Evolutionary conservation across 805 yeast genomes (phyloP).

Genomic region (Saccharomycopsis sp.): DNA sequence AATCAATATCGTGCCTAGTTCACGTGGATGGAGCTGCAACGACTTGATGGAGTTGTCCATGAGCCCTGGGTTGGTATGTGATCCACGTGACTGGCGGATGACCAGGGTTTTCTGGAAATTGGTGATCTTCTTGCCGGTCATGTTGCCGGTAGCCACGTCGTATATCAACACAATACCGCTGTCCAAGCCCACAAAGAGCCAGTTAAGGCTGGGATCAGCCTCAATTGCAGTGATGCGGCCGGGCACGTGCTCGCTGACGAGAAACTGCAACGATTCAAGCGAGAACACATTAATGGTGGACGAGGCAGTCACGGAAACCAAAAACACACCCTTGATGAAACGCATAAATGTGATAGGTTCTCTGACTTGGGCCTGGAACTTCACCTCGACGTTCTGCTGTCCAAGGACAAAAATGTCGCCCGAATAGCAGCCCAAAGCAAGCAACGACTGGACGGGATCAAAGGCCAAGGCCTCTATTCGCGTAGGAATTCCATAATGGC

Average conservation of each 20-base stretch:
- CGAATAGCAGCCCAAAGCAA: conserved; percentile 70
- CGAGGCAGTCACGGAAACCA: conserved; percentile 62
- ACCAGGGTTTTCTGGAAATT: conserved; percentile 59
- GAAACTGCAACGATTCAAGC: conserved; percentile 50
- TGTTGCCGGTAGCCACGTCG: conserved; percentile 72
- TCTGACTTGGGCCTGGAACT: conserved; percentile 46
- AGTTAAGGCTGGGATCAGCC: conserved; percentile 83
- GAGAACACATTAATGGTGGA: conserved; percentile 66
- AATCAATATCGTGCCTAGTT: conserved; percentile 69
- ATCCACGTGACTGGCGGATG: background rate
- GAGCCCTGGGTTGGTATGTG: background rate
- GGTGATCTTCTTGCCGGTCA: conserved; percentile 60
- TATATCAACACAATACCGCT: conserved; percentile 68
- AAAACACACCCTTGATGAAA: conserved; percentile 75
- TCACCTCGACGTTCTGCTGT: conserved; percentile 69
- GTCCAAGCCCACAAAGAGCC: conserved; percentile 72
- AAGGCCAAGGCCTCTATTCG: conserved; percentile 60
- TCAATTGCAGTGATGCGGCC: conserved; percentile 63
- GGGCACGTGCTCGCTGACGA: conserved; percentile 57
- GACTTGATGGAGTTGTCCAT: conserved; percentile 45
- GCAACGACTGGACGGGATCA: conserved; percentile 82
- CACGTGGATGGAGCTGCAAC: conserved; percentile 82
- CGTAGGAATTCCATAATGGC: conserved; percentile 55
- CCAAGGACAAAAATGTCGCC: conserved; percentile 79
- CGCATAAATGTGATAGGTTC: conserved; percentile 48